Evolutionary conservation across 2,329 filamentous ascomycete genomes (phyloP), one percentile per base, ranked within the genome.

Genomic region (Penicillium frequentans): DNA sequence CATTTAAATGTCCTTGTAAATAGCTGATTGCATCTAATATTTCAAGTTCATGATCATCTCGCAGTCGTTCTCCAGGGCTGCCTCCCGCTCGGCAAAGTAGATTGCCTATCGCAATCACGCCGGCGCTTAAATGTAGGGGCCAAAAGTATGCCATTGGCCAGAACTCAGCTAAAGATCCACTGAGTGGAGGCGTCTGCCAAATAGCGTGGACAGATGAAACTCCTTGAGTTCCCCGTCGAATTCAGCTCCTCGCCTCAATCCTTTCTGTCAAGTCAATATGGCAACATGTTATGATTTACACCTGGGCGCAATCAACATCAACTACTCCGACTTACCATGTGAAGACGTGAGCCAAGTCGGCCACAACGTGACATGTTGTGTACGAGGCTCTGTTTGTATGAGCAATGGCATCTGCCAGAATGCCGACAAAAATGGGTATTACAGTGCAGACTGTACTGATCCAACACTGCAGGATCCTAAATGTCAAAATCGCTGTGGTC

Each of bases 341-440:
- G 50, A 26, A 16, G 50, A 52, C 29, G 29, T 37, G 8, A 26
- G 31, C 29, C 21, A 26, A 33, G 39, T 46, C 16, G 50, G 50
- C 4, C 50, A 52, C 29, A 52, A 52, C 19, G 27, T 27, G 42
- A 52, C 42, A 33, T 52, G 50, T 11, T 52, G 50, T 35, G 50
- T 52, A 24, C 16, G 42, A 46, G 50, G 50, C 24, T 45, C 39
- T 21, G 44, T 39, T 7, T 52, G 50, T 9, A 42, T 52, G 27
- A 52, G 50, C 42, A 45, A 52, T 24, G 50, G 50, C 4, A 52
- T 52, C 42, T 52, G 42, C 39, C 13, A 35, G 21, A 52, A 52
- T 23, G 2, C 9, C 14, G 27, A 37, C 21, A 16, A 39, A 3
- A n/a, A 31, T 26, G 42, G 50, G 16, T 24, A 46, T 35, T 52